A percentile compares a stretch with the other conserved stretches of the same genome.
phyloP scores from a whole-genome alignment of 2,329 filamentous ascomycete genomes.

The Penicillium italicum region DNA sequence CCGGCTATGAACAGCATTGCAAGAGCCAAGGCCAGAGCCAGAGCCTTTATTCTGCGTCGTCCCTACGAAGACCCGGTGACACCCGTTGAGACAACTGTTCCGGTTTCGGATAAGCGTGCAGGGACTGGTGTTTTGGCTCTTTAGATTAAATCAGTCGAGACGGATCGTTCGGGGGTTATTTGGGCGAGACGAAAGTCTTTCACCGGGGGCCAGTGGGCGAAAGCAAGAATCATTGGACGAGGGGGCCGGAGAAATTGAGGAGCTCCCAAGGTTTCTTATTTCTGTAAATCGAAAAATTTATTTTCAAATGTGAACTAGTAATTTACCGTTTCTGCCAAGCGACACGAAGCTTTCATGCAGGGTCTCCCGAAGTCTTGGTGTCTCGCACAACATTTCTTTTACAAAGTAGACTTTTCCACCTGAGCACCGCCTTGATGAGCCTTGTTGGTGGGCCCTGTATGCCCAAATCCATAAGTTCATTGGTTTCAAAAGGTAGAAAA shows the following conservation, averaged over 20 bases:
- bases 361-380: not conserved
- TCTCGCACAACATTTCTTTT: too few relatives aligned
- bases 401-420: not conserved
- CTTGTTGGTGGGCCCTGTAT: too few relatives aligned
- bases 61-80: constrained; percentile 5
- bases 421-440: too few relatives aligned
- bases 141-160: not conserved
- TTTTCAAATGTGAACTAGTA: not conserved
- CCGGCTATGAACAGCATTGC: constrained; percentile 11
- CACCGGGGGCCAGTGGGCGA: not conserved
- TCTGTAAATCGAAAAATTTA: not conserved
- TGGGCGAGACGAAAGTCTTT: not conserved
- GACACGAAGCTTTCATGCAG: not conserved
- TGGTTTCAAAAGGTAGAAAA: not conserved
- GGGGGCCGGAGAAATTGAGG: not conserved
- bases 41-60: constrained; percentile 18
- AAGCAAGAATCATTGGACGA: not conserved
- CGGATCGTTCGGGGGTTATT: not conserved
- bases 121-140: not conserved
- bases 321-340: not conserved
- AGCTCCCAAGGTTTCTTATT: not conserved
- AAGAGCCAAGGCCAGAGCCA: constrained; percentile 11
- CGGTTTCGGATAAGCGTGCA: not conserved
- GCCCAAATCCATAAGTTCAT: not conserved
- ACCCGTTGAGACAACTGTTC: not conserved